These are phyloP conservation scores for Mrakia gelida DNA, from an alignment of 768 basidiomycete genomes.

Conservation along the genomic window DNA sequence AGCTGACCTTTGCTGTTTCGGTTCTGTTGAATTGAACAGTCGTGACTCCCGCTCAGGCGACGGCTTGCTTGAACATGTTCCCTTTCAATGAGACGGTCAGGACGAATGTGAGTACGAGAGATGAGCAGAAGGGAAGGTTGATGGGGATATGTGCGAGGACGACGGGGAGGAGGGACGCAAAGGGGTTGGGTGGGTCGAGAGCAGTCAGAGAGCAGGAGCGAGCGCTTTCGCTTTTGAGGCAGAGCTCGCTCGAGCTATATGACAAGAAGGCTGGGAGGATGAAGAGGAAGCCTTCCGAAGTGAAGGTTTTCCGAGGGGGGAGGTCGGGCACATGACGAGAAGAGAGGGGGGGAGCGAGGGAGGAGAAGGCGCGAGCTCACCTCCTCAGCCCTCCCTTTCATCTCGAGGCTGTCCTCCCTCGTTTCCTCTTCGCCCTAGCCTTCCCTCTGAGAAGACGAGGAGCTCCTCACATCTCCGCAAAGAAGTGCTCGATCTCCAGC, in stretches of 20 bases:
- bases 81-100: constrained; percentile 58
- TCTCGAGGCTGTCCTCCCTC: background rate
- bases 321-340: background rate
- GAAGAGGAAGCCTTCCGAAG: too few species aligned
- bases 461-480: background rate
- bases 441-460: background rate
- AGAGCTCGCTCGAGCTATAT: too few species aligned
- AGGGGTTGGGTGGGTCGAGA: background rate
- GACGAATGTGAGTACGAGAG: constrained; percentile 48
- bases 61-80: constrained; percentile 59
- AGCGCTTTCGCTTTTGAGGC: background rate
- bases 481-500: background rate
- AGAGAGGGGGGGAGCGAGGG: background rate
- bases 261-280: too few species aligned
- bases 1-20: background rate
- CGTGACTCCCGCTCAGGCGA: constrained; percentile 51
- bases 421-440: background rate
- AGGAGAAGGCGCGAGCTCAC: background rate
- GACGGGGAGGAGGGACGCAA: too few species aligned
- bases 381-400: background rate
- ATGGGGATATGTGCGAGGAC: too few species aligned
- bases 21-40: background rate
- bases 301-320: too few species aligned
- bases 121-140: too few species aligned
- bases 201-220: background rate